Evolutionary conservation across 2,329 filamentous ascomycete genomes (phyloP).

Genomic region (Penicillium sp.): DNA sequence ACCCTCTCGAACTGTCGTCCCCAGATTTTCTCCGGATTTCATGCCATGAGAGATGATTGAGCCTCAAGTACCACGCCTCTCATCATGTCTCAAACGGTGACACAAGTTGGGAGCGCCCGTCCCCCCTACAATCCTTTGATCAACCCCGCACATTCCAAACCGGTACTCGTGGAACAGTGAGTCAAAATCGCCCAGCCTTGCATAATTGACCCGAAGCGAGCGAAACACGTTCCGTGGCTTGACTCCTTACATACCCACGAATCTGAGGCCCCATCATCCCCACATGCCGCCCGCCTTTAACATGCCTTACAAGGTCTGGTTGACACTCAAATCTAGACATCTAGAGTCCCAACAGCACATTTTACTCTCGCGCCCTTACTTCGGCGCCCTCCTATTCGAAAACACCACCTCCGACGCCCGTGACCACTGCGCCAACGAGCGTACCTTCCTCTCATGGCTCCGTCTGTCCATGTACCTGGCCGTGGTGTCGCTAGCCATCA

Average conservation of each 20-base stretch:
- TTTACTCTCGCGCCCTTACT: slow-evolving; percentile 55
- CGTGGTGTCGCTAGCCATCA: slow-evolving; percentile 83
- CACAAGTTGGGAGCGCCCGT: slow-evolving; percentile 20
- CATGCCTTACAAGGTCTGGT: not conserved
- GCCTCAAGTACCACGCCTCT: not conserved
- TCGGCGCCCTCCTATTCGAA: slow-evolving; percentile 63
- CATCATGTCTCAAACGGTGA: slow-evolving; percentile 15
- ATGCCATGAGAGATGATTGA: not conserved
- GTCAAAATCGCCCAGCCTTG: slow-evolving; percentile 13
- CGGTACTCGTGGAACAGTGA: slow-evolving; percentile 53
- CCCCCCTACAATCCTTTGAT: slow-evolving; percentile 52
- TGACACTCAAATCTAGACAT: slow-evolving; percentile 23
- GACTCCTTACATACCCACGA: slow-evolving; percentile 4
- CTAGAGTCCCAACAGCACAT: slow-evolving; percentile 37
- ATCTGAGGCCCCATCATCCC: not conserved
- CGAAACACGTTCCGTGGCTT: not conserved
- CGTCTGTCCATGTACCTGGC: slow-evolving; percentile 87
- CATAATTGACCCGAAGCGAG: not conserved
- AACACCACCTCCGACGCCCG: slow-evolving; percentile 65
- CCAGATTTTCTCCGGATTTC: slow-evolving; percentile 1
- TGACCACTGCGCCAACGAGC: slow-evolving; percentile 66
- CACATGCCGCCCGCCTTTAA: not conserved
- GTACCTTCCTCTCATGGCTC: slow-evolving; percentile 85
- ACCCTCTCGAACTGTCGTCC: not conserved
- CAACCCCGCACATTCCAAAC: slow-evolving; percentile 49